Base-by-base conservation (phyloP, 164 flowering plant species). In the Liriodendron chinense region DNA sequence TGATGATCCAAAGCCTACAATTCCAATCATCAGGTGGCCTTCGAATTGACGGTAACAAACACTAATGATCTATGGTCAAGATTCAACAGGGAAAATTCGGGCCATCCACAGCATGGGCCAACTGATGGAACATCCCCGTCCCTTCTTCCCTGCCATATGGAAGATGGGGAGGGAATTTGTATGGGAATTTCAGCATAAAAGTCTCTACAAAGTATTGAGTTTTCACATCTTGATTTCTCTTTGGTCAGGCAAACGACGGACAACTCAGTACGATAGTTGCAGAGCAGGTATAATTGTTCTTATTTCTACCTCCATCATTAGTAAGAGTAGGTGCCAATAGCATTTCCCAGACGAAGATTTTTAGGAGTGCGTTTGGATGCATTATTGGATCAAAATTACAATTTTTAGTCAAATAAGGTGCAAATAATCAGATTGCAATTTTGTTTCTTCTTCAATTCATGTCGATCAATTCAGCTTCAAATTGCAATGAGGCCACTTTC, bases 201-300 rank as follows among this genome's bases (percentile, higher is more conserved):
- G 59, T 3, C 3, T 34, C 43, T 53, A 12, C 59, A 16, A 53
- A 53, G 18, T 13, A n/a, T 14, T 1, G 13, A 69, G 8, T 47
- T 18, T 47, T 69, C 7, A n/a, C 7, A 6, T n/a, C 34, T 69
- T 69, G 72, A 10, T 7, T 18, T 72, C 24, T 63, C 61, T 21
- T 84, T 53, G 59, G 43, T 71, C 87, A 96, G 98, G 97, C 98
- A 72, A 96, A 96, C 79, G 98, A 96, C 85, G 98, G 97, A 47
- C 98, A 96, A 72, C 97, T 96, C 77, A 96, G 99, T 83, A 94
- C 99, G 14, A 92, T 92, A 95, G 99, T 92, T 49, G 97, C 92
- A 25, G 99, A 96, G 86, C 98, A 94, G 97, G 99, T 92, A 82
- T 20, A 1, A 6, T 43, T 43, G 22, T 47, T 23, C 25, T 47